Conservation (phyloP, 768 basidiomycete species). For the Lactarius akahatsu region DNA sequence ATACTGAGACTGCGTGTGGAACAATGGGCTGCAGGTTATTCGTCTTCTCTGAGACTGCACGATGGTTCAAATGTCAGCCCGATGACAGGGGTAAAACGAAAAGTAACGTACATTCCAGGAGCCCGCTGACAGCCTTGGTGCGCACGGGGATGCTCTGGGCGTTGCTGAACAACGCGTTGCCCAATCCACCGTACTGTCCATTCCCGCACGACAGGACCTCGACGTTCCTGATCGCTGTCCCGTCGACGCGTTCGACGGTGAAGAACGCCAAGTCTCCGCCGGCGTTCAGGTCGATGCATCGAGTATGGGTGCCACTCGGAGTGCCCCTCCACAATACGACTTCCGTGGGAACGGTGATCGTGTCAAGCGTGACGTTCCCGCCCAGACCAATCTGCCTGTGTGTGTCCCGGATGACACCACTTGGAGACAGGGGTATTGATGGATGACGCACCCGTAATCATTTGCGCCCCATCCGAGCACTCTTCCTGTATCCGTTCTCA, state of each 20-base stretch:
- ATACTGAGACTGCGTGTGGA: constrained; percentile 63
- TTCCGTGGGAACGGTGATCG: constrained; percentile 82
- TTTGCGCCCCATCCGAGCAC: constrained; percentile 92
- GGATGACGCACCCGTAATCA: constrained; percentile 62
- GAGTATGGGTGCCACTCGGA: constrained; percentile 50
- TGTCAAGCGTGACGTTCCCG: constrained; percentile 55
- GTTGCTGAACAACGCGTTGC: constrained; percentile 63
- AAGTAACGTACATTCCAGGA: constrained; percentile 75
- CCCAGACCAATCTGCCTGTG: constrained; percentile 81
- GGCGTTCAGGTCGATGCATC: constrained; percentile 64
- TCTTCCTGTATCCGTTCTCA: constrained; percentile 61
- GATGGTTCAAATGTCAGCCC: constrained; percentile 2
- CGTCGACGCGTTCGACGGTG: constrained; percentile 56
- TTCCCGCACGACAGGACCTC: constrained; percentile 78
- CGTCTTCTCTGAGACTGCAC: constrained; percentile 63
- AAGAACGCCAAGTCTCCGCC: constrained; percentile 81
- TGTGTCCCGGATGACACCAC: neutral
- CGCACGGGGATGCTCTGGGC: constrained; percentile 68
- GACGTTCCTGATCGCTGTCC: constrained; percentile 39
- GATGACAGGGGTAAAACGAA: constrained; percentile 2
- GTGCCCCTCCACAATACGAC: constrained; percentile 66
- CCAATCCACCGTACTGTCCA: constrained; percentile 80
- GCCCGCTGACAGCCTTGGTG: constrained; percentile 77
- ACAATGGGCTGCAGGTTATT: constrained; percentile 61
- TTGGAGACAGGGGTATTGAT: neutral